These are phyloP conservation scores for Pseudohyphozyma bogoriensis DNA, from an alignment of 768 basidiomycete genomes.

Conservation along the genomic window DNA sequence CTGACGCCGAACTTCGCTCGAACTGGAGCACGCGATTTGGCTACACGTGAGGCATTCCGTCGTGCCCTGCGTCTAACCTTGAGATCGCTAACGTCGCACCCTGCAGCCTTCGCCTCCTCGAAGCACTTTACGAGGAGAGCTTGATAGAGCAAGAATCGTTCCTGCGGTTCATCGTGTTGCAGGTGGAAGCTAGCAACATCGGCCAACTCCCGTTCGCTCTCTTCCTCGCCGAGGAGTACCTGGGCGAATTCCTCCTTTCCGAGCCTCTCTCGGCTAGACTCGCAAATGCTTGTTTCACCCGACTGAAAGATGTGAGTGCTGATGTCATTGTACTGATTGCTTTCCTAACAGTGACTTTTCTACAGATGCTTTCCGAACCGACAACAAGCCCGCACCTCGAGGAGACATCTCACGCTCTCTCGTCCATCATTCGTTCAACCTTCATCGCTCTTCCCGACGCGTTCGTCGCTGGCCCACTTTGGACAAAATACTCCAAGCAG, in stretches of 20 bases:
- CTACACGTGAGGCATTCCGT: conserved; percentile 22
- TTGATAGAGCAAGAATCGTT: conserved; percentile 18
- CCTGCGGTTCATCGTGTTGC: conserved; percentile 15
- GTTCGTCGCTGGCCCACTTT: conserved; percentile 14
- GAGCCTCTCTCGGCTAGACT: conserved; percentile 15
- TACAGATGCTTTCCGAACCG: background rate
- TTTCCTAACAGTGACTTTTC: background rate
- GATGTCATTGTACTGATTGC: no score
- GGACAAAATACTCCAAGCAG: background rate
- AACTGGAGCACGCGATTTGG: conserved; percentile 19
- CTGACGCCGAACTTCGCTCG: conserved; percentile 7
- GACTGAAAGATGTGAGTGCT: background rate
- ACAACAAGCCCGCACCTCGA: background rate
- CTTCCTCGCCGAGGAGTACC: conserved; percentile 18
- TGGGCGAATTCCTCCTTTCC: conserved; percentile 9
- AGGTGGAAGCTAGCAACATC: conserved; percentile 6
- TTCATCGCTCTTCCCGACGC: conserved; percentile 25
- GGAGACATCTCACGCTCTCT: background rate
- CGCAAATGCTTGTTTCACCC: background rate
- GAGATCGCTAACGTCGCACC: no score
- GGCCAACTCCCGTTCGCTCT: conserved; percentile 18
- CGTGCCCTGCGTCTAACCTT: no score
- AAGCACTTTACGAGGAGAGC: conserved; percentile 7
- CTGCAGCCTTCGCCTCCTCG: conserved; percentile 7
- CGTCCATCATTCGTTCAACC: conserved; percentile 10